A percentile compares a stretch with the other conserved stretches of the same genome.
Evolutionary conservation across 2,329 filamentous ascomycete genomes (phyloP).

Genomic region (Orbilia ellipsospora): DNA sequence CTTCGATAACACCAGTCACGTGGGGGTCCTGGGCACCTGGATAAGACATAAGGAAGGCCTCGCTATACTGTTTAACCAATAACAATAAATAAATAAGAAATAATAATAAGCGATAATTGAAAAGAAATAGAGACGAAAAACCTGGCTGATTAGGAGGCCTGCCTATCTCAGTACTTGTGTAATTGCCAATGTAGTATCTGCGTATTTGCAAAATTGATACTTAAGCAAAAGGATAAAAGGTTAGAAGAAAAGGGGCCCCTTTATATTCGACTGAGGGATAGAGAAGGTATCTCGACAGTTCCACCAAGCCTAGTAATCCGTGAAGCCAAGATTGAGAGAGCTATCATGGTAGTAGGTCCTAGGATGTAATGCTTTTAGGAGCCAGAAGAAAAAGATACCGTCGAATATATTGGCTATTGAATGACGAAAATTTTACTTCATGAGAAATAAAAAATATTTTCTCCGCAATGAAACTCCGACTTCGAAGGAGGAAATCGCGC

Average conservation of each 20-base stretch:
- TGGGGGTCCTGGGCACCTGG: constrained; percentile 55
- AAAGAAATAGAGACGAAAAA: constrained; percentile 17
- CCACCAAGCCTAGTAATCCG: constrained; percentile 47
- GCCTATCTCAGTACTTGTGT: constrained; percentile 33
- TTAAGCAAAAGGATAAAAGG: constrained; percentile 12
- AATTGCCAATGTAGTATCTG: constrained; percentile 18
- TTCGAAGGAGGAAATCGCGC: constrained; percentile 48
- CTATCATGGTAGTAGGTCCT: constrained; percentile 51
- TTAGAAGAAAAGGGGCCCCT: constrained; percentile 31
- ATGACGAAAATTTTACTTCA: constrained; percentile 48
- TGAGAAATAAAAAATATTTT: constrained; percentile 32
- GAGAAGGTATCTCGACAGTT: constrained; percentile 17
- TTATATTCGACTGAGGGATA: constrained; percentile 38
- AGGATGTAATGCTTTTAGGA: constrained; percentile 23
- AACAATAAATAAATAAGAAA: constrained; percentile 5
- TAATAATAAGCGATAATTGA: constrained; percentile 24
- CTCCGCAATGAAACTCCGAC: constrained; percentile 54
- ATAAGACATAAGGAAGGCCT: constrained; percentile 53
- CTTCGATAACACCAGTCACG: constrained; percentile 54
- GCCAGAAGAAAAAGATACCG: constrained; percentile 3
- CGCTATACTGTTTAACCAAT: constrained; percentile 19
- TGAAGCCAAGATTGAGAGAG: constrained; percentile 49
- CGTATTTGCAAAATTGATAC: constrained; percentile 23
- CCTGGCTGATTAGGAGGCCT: constrained; percentile 4
- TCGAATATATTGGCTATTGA: constrained; percentile 46